Evolutionary conservation across 805 yeast species (phyloP), one percentile per base, ranked within the genome.

Genomic region (Diddensiella santjacobensis): DNA sequence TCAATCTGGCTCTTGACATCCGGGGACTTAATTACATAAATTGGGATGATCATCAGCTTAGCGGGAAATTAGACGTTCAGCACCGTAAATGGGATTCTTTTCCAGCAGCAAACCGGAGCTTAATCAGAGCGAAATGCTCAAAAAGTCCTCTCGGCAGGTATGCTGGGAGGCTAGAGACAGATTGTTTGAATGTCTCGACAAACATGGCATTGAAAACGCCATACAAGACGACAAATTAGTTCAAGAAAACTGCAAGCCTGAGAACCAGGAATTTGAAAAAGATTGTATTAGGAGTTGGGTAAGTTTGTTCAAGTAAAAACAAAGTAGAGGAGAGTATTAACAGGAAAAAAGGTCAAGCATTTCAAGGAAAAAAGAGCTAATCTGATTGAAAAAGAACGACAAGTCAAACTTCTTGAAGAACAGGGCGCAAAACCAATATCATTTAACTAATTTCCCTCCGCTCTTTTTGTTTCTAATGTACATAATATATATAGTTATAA

Each of bases 111-210:
- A 22, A 47, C 49, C 18, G 26, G 38, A 52, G 42, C 48, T 54
- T 11, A 54, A 58, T 33, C 54, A 61, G 41, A 63, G 63, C 38
- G 69, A 68, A 30, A 67, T 73, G 49, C 74, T 74, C 30, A 79
- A 79, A 61, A 80, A 90, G 59, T 68, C 78, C 22, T 79, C 81
- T 56, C 78, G 98, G 55, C 75, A 79, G 61, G 71, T 73, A 51
- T 91, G 99, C 70, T 93, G 98, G 98, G 91, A 83, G 44, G 73
- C 91, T 4, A 77, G 99, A 51, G 99, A 91, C 60, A 58, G 59
- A 36, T 89, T 77, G 62, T 87, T 87, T 59, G 74, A 68, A 5
- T 91, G 99, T 64, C 72, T 91, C 42, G 87, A 84, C 56, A 71
- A 68, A 42, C 75, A 84, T 58, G 69, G 77, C 15, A 81, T 91